Evolutionary conservation across 345 rosid genomes (phyloP).

Genomic region (Salix exigua): DNA sequence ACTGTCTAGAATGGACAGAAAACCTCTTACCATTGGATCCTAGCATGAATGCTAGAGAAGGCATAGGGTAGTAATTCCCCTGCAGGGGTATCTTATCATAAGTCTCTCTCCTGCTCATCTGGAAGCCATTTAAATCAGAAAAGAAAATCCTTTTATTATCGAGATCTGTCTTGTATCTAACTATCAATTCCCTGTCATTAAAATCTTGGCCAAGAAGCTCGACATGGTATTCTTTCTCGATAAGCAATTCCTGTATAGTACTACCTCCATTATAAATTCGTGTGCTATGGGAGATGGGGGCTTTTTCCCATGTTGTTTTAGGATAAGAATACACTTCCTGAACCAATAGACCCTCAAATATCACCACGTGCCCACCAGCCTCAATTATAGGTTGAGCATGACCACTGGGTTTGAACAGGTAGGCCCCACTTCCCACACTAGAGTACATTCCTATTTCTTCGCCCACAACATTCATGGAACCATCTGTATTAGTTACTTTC

Average conservation of each 20-base stretch:
- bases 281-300: conserved; percentile 77
- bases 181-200: conserved; percentile 76
- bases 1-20: conserved; percentile 86
- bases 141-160: conserved; percentile 65
- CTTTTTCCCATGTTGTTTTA: conserved; percentile 55
- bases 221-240: conserved; percentile 94
- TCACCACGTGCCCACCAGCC: conserved; percentile 59
- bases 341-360: conserved; percentile 71
- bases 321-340: conserved; percentile 86
- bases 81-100: conserved; percentile 93
- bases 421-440: conserved; percentile 83
- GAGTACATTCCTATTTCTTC: conserved; percentile 83
- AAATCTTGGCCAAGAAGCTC: conserved; percentile 70
- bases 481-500: conserved; percentile 48
- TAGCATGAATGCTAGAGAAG: conserved; percentile 85
- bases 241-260: conserved; percentile 48
- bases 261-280: conserved; percentile 64
- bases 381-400: conserved; percentile 60
- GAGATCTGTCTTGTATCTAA: conserved; percentile 70
- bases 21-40: conserved; percentile 80
- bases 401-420: conserved; percentile 79
- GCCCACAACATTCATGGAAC: conserved; percentile 42
- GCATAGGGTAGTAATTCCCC: conserved; percentile 99
- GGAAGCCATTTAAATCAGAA: conserved; percentile 95
- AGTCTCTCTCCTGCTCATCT: conserved; percentile 94